These are phyloP conservation scores for Adenanthera pavonina DNA, from an alignment of 306 rosid genomes.

Conservation along the genomic window DNA sequence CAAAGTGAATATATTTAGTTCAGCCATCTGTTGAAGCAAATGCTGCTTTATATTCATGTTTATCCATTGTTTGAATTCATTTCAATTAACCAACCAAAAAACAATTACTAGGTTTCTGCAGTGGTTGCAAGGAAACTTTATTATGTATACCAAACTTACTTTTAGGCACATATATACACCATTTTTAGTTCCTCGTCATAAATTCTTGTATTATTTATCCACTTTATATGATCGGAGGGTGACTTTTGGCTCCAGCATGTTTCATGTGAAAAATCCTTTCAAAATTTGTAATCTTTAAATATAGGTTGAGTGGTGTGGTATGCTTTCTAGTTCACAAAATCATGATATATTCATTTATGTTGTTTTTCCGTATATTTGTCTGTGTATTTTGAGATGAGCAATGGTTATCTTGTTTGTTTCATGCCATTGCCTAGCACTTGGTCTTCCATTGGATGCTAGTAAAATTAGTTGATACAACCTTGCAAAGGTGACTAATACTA, in stretches of 20 bases:
- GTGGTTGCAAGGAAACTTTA: not conserved
- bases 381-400: not conserved
- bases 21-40: slow-evolving; percentile 7
- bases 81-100: not conserved
- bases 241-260: slow-evolving; percentile 5
- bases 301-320: too few species aligned
- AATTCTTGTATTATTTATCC: not conserved
- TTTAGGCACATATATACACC: not conserved
- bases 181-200: not conserved
- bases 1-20: not conserved
- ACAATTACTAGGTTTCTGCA: not conserved
- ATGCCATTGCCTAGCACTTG: not conserved
- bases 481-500: not conserved
- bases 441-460: not conserved
- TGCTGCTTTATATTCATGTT: not conserved
- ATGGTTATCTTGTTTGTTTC: slow-evolving; percentile 8
- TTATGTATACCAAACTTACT: not conserved
- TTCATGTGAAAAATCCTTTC: slow-evolving; percentile 9
- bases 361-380: not conserved
- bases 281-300: too few species aligned
- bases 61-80: not conserved
- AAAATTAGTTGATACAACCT: not conserved
- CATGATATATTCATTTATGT: not conserved
- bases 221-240: slow-evolving; percentile 10
- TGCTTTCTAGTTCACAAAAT: not conserved